A percentile compares a stretch with the other conserved stretches of the same genome.
These are phyloP conservation scores for Corymbia citriodora DNA, from an alignment of 441 rosid species.

Conservation along the genomic window DNA sequence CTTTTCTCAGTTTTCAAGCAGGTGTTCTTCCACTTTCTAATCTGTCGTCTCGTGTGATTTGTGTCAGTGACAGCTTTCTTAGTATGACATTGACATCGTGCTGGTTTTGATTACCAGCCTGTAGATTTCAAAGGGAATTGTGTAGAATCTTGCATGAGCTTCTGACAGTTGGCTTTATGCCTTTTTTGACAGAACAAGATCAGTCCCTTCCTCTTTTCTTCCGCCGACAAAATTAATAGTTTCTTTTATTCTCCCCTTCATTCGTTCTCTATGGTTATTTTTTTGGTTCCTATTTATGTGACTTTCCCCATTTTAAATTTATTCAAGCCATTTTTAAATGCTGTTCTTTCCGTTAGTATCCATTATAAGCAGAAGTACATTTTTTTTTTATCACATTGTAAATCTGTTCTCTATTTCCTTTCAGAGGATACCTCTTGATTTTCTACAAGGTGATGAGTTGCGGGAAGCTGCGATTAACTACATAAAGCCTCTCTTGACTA, in stretches of 20 bases:
- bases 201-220: background rate
- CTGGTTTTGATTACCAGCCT: background rate
- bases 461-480: slow-evolving; percentile 80
- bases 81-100: background rate
- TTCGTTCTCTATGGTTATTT: background rate
- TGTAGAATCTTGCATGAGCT: background rate
- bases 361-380: background rate
- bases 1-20: background rate
- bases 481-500: slow-evolving; percentile 79
- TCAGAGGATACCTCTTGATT: slow-evolving; percentile 98
- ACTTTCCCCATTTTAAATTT: background rate
- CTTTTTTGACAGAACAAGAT: background rate
- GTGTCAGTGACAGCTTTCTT: background rate
- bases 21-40: background rate
- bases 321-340: background rate
- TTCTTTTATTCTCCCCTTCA: background rate
- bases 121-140: background rate
- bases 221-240: background rate
- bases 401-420: slow-evolving; percentile 10
- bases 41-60: background rate
- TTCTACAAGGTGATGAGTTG: slow-evolving; percentile 82
- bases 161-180: background rate
- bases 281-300: background rate
- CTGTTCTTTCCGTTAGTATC: background rate
- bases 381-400: background rate